These are phyloP conservation scores for Erythrophleum ivorense DNA, from an alignment of 331 rosid species.

Conservation along the genomic window DNA sequence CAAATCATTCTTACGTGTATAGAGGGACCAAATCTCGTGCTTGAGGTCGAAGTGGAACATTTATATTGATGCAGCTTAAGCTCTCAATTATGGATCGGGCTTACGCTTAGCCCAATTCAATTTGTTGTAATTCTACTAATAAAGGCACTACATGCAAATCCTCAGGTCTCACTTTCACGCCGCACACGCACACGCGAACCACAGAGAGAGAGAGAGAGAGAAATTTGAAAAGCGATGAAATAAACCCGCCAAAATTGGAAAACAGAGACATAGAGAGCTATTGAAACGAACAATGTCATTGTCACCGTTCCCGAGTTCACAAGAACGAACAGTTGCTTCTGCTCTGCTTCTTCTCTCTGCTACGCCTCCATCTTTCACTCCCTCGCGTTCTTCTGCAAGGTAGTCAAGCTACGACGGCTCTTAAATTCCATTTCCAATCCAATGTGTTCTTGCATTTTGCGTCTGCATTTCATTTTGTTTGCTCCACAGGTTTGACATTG, in stretches of 20 bases:
- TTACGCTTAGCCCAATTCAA: not conserved
- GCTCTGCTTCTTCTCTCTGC: conserved; percentile 74
- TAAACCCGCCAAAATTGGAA: conserved; percentile 60
- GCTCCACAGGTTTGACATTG: conserved; percentile 46
- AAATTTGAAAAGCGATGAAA: conserved; percentile 39
- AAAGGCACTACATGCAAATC: not conserved
- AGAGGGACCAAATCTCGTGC: not conserved
- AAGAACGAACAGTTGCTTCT: conserved; percentile 73
- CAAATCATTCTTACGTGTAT: not conserved
- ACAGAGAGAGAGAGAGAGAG: conserved; percentile 23
- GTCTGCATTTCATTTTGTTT: conserved; percentile 27
- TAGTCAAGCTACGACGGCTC: conserved; percentile 12
- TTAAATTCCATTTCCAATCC: not conserved
- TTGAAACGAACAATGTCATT: conserved; percentile 47
- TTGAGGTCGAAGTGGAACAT: not conserved
- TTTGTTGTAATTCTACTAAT: not conserved
- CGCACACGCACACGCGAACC: not conserved
- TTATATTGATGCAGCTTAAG: not conserved
- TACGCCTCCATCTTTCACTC: conserved; percentile 40
- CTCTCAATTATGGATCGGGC: not conserved
- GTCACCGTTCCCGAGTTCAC: conserved; percentile 63
- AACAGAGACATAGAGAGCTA: conserved; percentile 36
- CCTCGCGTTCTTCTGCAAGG: conserved; percentile 41
- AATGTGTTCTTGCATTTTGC: not conserved
- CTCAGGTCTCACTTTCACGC: not conserved